Percentiles rank a stretch among this genome's conserved stretches.
phyloP scores from a whole-genome alignment of 345 rosid genomes.

The Zanthoxylum bungeanum region DNA sequence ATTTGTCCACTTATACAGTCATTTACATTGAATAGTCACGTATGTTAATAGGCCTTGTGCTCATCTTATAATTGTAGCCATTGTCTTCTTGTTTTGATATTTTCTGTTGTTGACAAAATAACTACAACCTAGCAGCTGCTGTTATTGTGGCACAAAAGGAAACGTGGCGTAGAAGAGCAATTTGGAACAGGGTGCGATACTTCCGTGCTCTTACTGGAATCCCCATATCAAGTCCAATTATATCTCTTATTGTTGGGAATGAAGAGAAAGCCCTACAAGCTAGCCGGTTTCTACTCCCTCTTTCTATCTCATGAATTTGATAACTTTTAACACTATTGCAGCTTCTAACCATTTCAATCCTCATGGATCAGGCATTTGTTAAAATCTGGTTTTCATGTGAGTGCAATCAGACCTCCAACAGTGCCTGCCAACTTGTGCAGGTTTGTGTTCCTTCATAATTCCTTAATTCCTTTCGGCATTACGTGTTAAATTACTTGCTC shows the following conservation, averaged over 20 bases:
- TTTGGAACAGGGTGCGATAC: slow-evolving; percentile 79
- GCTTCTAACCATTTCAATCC: slow-evolving; percentile 14
- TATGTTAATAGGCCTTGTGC: not conserved
- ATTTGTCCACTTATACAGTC: not conserved
- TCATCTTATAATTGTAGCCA: not conserved
- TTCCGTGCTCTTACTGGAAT: slow-evolving; percentile 69
- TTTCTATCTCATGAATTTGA: not conserved
- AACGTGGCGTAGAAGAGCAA: slow-evolving; percentile 79
- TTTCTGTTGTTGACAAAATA: slow-evolving; percentile 17
- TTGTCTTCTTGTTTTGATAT: not conserved
- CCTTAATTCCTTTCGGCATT: not conserved
- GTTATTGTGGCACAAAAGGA: slow-evolving; percentile 78
- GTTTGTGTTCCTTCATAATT: slow-evolving; percentile 28
- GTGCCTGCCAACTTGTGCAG: slow-evolving; percentile 98
- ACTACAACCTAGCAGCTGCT: slow-evolving; percentile 57
- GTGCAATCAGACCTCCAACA: slow-evolving; percentile 95
- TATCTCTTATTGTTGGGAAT: slow-evolving; percentile 81
- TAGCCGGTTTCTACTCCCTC: slow-evolving; percentile 53
- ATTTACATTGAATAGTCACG: not conserved
- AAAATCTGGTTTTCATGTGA: slow-evolving; percentile 83
- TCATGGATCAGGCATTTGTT: slow-evolving; percentile 55
- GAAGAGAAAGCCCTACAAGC: slow-evolving; percentile 83
- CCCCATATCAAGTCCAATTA: slow-evolving; percentile 68
- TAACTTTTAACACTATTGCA: not conserved
- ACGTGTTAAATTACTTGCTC: no score